Base-by-base conservation (phyloP, 2,329 filamentous ascomycete genomes). In the Talaromyces marneffei region DNA sequence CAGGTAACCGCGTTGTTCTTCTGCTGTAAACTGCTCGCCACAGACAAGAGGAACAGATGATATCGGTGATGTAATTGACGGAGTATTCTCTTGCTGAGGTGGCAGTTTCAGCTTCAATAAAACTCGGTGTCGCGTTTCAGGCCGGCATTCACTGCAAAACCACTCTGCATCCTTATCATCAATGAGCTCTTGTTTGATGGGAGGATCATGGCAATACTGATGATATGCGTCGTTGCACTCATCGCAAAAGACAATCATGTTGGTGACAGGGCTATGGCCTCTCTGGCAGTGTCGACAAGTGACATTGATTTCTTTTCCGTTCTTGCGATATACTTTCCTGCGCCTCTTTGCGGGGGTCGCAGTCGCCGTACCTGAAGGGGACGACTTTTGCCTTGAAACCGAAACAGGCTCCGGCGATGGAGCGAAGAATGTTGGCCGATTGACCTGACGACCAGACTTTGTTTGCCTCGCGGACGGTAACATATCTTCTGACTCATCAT, bases 171-270 rank as follows among this genome's bases (percentile, higher is more conserved):
- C 83, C 65, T 86, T 79, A 63, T 90, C 83, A 37, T 81, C 81
- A 52, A 92, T 83, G 20, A 88, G 84, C 18, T 87, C 84, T 64
- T 87, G 83, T n/a, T 83, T 81, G 63, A 95, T 90, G 8, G 83
- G 82, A 1, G 90, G 90, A 62, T 89, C 83, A 72, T 95, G 90
- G 69, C 91, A 95, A 68, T 85, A 85, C 72, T 92, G 89, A 74
- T 95, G 91, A 83, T 91, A 95, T 44, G 87, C 85, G 31, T 82
- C 80, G 71, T 91, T 90, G 77, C 91, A 95, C 16, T 86, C 86
- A 74, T 93, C 89, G 76, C 91, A 95, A 73, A 92, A 91, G 2
- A 94, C 90, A 71, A 95, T 92, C 75, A 87, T 84, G 75, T 94
- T 94, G 66, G 79, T 85, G n/a, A 79, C 73, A 2, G 88, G 87